Percentiles rank a stretch among this genome's conserved stretches.
Evolutionary conservation across 441 rosid species (phyloP).

Genomic region (Aquilaria agallochum): DNA sequence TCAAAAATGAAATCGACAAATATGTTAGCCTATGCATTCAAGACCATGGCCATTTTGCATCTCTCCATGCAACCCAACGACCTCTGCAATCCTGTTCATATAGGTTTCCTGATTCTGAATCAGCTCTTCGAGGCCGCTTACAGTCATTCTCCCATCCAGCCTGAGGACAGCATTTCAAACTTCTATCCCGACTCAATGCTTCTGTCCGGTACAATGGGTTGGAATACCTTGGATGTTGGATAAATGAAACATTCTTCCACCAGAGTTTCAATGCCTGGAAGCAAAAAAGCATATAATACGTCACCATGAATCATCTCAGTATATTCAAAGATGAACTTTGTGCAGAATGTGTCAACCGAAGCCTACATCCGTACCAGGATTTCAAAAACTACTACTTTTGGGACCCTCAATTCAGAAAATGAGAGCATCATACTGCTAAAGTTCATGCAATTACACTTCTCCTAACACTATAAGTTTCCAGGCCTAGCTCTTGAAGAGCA

Average conservation of each 20-base stretch:
- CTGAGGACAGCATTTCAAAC: constrained; percentile 40
- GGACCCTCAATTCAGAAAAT: too few relatives aligned
- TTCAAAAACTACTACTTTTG: too few relatives aligned
- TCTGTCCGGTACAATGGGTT: constrained; percentile 61
- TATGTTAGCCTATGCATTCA: constrained; percentile 23
- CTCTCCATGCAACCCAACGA: constrained; percentile 71
- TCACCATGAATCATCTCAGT: too few relatives aligned
- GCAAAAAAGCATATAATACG: too few relatives aligned
- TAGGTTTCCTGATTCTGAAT: constrained; percentile 8
- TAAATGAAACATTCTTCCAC: constrained; percentile 79
- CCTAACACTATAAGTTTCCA: too few relatives aligned
- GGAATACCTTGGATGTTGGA: constrained; percentile 74
- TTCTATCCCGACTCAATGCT: constrained; percentile 45
- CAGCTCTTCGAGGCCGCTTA: constrained; percentile 11
- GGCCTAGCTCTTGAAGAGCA: too few relatives aligned
- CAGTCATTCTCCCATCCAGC: constrained; percentile 14
- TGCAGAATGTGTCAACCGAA: too few relatives aligned
- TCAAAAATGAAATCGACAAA: neutral
- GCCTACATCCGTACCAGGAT: too few relatives aligned
- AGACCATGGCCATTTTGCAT: constrained; percentile 92
- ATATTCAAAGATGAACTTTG: too few relatives aligned
- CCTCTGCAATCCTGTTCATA: constrained; percentile 17
- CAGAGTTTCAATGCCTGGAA: constrained; percentile 76
- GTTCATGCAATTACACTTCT: too few relatives aligned
- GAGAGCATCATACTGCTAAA: too few relatives aligned